phyloP scores from a whole-genome alignment of 352 stramenopile genomes.

The Globisporangium paddicum region DNA sequence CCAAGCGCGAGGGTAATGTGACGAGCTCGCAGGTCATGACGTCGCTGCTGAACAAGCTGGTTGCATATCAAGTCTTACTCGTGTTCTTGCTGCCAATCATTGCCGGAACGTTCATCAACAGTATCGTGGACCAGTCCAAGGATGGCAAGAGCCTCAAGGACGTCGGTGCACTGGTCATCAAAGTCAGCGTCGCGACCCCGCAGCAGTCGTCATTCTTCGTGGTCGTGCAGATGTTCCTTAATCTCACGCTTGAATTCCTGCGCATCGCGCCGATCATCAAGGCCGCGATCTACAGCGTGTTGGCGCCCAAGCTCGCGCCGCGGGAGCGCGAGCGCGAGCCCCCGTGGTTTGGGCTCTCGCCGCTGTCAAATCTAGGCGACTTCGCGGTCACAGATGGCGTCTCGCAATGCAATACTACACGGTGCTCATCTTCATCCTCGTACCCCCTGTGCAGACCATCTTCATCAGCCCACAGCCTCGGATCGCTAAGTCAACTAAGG shows the following conservation, averaged over 20 bases:
- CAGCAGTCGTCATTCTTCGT: conserved; percentile 81
- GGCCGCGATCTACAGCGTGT: conserved; percentile 64
- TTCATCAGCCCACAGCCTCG: no score
- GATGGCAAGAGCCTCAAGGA: conserved; percentile 40
- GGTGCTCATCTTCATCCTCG: conserved; percentile 69
- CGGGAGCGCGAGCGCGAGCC: conserved; percentile 60
- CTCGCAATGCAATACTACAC: conserved; percentile 69
- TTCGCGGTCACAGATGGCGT: conserved; percentile 55
- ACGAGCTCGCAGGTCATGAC: conserved; percentile 55
- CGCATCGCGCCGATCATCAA: conserved; percentile 73
- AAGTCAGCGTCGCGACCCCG: conserved; percentile 57
- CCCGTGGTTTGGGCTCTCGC: conserved; percentile 64
- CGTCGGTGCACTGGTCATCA: conserved; percentile 37
- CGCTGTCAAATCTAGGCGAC: conserved; percentile 50
- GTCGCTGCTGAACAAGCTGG: conserved; percentile 78
- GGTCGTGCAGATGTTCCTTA: conserved; percentile 67
- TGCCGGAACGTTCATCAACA: conserved; percentile 71
- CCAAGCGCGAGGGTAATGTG: conserved; percentile 72
- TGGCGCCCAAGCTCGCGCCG: conserved; percentile 78
- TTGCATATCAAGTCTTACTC: conserved; percentile 81
- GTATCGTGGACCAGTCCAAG: conserved; percentile 40
- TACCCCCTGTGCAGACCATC: no score
- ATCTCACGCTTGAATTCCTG: conserved; percentile 63
- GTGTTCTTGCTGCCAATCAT: conserved; percentile 81
- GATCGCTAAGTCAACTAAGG: no score